Evolutionary conservation across 257 asterid species (phyloP).

Genomic region (Solanum ossicruentum): DNA sequence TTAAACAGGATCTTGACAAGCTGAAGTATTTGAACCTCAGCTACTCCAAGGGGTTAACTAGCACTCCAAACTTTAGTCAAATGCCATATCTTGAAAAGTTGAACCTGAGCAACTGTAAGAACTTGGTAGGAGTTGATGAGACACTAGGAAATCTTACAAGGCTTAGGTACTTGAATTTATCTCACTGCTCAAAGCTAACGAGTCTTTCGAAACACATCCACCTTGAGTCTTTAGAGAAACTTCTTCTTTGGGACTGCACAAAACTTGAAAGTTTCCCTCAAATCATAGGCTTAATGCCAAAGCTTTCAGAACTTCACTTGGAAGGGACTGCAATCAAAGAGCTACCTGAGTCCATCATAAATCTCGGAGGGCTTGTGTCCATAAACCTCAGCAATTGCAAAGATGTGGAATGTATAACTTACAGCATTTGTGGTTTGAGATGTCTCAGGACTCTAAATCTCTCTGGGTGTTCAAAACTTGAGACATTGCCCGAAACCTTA

Average conservation of each 20-base stretch:
- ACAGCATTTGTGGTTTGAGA: constrained; percentile 6
- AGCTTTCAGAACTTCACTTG: constrained; percentile 6
- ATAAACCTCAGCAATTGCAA: constrained; percentile 1
- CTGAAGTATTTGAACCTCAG: constrained; percentile 6
- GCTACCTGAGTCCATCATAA: background rate
- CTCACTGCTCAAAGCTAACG: constrained; percentile 1
- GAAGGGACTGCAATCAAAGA: constrained; percentile 4
- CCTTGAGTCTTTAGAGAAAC: background rate
- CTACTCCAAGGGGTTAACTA: background rate
- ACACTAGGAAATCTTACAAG: background rate
- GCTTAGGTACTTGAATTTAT: constrained; percentile 1
- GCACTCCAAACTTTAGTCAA: background rate
- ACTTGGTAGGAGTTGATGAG: background rate
- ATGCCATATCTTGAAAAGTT: constrained; percentile 7
- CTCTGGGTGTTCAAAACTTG: constrained; percentile 3
- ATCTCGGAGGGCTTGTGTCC: background rate
- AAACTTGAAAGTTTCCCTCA: constrained; percentile 3
- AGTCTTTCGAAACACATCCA: background rate
- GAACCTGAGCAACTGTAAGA: constrained; percentile 5
- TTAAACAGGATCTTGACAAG: background rate
- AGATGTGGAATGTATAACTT: background rate
- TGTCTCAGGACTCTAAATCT: background rate
- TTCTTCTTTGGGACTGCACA: constrained; percentile 7
- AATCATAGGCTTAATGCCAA: background rate
- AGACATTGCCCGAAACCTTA: constrained; percentile 1